Conservation (phyloP, 352 stramenopile genomes). For the Phytophthora niederhauseri region DNA sequence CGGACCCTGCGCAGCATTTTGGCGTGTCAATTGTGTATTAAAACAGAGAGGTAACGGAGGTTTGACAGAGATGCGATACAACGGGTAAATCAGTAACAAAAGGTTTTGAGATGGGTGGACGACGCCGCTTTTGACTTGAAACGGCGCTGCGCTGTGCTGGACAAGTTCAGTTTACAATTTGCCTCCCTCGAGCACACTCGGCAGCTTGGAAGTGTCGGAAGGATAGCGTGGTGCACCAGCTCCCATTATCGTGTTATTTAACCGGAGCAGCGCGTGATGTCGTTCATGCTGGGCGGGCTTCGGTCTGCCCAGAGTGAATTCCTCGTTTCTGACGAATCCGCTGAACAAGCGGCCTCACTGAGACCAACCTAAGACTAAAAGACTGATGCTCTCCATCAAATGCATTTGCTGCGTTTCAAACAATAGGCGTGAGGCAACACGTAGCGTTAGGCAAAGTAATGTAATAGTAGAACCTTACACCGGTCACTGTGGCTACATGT, state of each 20-base stretch:
- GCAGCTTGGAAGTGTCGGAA: not conserved
- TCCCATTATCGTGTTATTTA: not conserved
- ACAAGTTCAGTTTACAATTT: constrained; percentile 26
- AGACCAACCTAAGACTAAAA: constrained; percentile 83
- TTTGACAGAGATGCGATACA: not conserved
- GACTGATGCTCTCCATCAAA: constrained; percentile 70
- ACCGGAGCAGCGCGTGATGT: constrained; percentile 66
- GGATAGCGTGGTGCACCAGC: not conserved
- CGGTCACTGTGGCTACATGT: too few relatives aligned
- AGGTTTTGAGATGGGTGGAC: constrained; percentile 27
- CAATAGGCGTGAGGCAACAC: not conserved
- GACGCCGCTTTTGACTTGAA: not conserved
- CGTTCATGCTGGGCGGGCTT: constrained; percentile 63
- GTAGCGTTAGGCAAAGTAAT: not conserved
- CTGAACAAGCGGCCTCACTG: constrained; percentile 88
- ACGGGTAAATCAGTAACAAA: not conserved
- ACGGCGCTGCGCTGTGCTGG: not conserved
- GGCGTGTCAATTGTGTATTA: constrained; percentile 10
- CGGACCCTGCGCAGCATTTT: constrained; percentile 26
- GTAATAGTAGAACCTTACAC: too few relatives aligned
- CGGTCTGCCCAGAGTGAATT: constrained; percentile 81
- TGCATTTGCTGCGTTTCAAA: not conserved
- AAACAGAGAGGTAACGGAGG: constrained; percentile 1
- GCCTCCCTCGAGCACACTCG: not conserved
- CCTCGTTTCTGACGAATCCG: constrained; percentile 90